These are phyloP conservation scores for Cymbidium sinense DNA, from an alignment of 106 monocot genomes.

Conservation along the genomic window DNA sequence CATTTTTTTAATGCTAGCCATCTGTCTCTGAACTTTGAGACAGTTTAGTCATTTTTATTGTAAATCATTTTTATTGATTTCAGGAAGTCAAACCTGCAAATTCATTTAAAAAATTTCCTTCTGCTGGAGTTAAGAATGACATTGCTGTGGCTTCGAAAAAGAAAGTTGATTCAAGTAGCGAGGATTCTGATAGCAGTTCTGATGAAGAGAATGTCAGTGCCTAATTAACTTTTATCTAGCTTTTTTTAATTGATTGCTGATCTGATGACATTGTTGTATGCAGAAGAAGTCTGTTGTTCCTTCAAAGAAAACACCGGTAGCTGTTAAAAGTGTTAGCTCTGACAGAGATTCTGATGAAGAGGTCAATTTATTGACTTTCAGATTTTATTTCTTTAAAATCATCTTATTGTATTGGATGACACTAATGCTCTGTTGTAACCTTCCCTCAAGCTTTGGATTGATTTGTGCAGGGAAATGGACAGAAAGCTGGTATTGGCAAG, in stretches of 20 bases:
- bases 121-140: slow-evolving; percentile 18
- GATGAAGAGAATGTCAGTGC: slow-evolving; percentile 30
- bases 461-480: too few relatives aligned
- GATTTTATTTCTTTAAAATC: background rate
- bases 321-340: slow-evolving; percentile 22
- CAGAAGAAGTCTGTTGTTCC: slow-evolving; percentile 18
- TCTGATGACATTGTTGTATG: background rate
- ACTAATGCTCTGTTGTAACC: too few relatives aligned
- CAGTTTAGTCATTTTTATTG: background rate
- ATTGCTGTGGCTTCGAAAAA: slow-evolving; percentile 18
- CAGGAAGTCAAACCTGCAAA: slow-evolving; percentile 9
- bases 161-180: slow-evolving; percentile 27
- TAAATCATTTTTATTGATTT: background rate
- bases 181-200: slow-evolving; percentile 47
- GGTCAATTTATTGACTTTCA: too few relatives aligned
- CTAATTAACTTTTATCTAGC: background rate
- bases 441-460: too few relatives aligned
- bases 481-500: background rate
- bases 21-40: background rate
- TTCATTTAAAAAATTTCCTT: slow-evolving; percentile 15
- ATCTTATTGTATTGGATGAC: too few relatives aligned
- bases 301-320: slow-evolving; percentile 10
- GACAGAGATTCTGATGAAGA: slow-evolving; percentile 26
- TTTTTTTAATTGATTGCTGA: background rate
- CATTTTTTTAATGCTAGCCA: background rate